Percentiles rank a stretch among this genome's conserved stretches.
These are phyloP conservation scores for Leucosporidium creatinivorum DNA, from an alignment of 768 basidiomycete genomes.

Conservation along the genomic window DNA sequence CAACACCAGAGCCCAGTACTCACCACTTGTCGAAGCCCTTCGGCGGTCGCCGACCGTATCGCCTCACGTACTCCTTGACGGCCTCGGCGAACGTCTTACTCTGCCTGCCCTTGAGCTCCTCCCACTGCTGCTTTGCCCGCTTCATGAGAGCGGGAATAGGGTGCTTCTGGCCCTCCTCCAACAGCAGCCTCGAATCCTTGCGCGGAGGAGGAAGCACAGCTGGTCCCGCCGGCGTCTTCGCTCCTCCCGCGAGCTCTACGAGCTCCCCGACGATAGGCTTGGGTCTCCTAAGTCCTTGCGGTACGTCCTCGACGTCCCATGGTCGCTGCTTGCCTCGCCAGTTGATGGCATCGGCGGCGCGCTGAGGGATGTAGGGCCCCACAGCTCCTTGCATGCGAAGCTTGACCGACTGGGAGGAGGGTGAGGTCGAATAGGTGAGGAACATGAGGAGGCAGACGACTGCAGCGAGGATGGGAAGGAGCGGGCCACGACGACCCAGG, in stretches of 20 bases:
- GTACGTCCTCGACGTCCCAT: background rate
- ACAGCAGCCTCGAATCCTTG: constrained; percentile 25
- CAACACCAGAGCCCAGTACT: no score
- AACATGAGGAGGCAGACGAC: constrained; percentile 22
- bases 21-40: constrained; percentile 43
- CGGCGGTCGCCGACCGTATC: constrained; percentile 43
- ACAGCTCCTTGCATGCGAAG: constrained; percentile 23
- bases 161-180: constrained; percentile 38
- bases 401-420: constrained; percentile 15
- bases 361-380: constrained; percentile 28
- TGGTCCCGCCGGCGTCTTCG: background rate
- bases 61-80: constrained; percentile 41
- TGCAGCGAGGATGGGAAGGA: constrained; percentile 24
- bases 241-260: background rate
- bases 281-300: background rate
- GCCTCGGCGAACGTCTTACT: constrained; percentile 41
- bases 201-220: constrained; percentile 20
- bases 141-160: constrained; percentile 42
- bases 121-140: constrained; percentile 42
- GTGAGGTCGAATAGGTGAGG: constrained; percentile 27
- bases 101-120: constrained; percentile 40
- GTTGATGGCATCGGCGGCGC: constrained; percentile 29
- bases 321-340: constrained; percentile 7
- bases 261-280: background rate
- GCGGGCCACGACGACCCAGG: constrained; percentile 27